Evolutionary conservation across 176 grass and related monocot species (phyloP).

Genomic region (Bromus sterilis): DNA sequence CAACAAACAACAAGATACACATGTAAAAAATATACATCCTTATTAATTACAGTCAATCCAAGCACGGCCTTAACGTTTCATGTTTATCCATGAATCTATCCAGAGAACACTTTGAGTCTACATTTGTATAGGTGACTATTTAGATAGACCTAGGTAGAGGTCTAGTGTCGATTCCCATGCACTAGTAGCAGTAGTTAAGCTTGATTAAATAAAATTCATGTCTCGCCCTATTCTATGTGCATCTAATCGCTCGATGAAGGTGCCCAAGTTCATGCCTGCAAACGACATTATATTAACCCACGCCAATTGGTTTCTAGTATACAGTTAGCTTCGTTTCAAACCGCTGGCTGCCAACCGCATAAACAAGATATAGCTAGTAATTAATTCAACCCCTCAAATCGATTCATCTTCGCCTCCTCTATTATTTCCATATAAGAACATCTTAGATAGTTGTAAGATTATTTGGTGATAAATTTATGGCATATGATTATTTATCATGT

Average conservation of each 20-base stretch:
- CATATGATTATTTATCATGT: no score
- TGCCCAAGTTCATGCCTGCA: background rate
- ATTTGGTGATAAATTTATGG: no score
- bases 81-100: background rate
- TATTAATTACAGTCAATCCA: no score
- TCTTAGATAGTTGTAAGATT: no score
- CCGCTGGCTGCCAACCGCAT: background rate
- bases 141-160: background rate
- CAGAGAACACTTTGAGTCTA: background rate
- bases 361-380: no score
- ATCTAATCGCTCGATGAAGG: background rate
- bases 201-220: background rate
- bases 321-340: background rate
- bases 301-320: background rate
- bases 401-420: no score
- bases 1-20: no score
- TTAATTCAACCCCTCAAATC: background rate
- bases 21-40: no score
- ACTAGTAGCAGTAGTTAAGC: background rate
- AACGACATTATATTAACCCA: background rate
- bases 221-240: background rate
- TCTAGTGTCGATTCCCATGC: background rate
- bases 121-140: background rate
- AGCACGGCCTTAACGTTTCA: no score
- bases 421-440: background rate